phyloP scores from a whole-genome alignment of 495 filamentous ascomycete species.

The Terfezia claveryi region DNA sequence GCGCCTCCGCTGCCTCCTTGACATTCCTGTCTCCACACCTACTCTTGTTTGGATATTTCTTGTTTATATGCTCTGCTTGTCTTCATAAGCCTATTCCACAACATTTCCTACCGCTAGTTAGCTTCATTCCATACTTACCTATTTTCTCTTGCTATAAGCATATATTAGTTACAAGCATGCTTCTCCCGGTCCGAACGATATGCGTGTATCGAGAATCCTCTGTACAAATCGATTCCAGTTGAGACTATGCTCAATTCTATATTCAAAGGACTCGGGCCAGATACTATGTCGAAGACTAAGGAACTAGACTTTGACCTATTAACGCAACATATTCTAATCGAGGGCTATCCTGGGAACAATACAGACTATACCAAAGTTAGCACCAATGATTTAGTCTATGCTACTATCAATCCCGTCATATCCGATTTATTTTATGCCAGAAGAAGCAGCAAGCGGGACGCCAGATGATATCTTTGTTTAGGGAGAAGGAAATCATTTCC shows the following conservation, averaged over 20 bases:
- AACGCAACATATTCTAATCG: constrained; percentile 2
- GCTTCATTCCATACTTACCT: no score
- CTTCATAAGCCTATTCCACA: no score
- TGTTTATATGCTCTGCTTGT: no score
- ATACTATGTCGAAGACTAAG: constrained; percentile 2
- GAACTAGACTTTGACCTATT: constrained; percentile 1
- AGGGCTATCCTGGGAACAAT: constrained; percentile 7
- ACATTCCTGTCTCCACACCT: no score
- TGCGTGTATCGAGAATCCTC: no score
- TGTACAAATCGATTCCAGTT: constrained; percentile 1
- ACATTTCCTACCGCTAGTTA: no score
- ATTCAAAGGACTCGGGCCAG: background rate
- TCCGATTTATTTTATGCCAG: background rate
- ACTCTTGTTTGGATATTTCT: no score
- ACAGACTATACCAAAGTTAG: constrained; percentile 1
- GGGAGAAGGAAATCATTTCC: constrained; percentile 5
- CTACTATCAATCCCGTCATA: constrained; percentile 4
- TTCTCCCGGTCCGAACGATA: no score
- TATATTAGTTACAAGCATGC: no score
- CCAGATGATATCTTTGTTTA: background rate
- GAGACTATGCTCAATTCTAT: constrained; percentile 1
- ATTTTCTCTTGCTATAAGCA: no score
- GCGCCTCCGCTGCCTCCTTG: no score
- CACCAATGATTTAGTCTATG: constrained; percentile 2
- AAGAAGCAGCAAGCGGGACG: background rate